Evolutionary conservation across 2,329 filamentous ascomycete genomes (phyloP), one percentile per base, ranked within the genome.

Genomic region (Xylariaceae sp.): DNA sequence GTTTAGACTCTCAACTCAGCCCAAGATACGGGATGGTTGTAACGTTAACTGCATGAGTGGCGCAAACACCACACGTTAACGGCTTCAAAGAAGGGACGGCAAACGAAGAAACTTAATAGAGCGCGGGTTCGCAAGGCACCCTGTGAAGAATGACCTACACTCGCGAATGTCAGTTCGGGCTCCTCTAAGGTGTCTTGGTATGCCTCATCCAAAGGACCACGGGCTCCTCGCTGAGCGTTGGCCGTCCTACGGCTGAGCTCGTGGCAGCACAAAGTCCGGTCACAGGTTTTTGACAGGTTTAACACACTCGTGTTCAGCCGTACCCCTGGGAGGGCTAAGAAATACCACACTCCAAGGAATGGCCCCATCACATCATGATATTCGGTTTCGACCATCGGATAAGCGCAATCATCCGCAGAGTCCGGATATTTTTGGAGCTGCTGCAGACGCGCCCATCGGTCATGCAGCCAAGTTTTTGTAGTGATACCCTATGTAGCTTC

Each of bases 21-120:
- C 19, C 24, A 16, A 44, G 37, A 45, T n/a, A 37, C 23, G 36
- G 17, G 36, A 28, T 49, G 12, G 23, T 17, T 53, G 57, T 53
- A 56, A 60, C 53, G 47, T 56, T 60, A 28, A 19, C 23, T 53
- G 44, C 48, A 46, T 40, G 48, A 43, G 19, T 16, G 21, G 24
- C 51, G 11, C 31, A 47, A 14, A 16, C 26, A 40, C 28, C n/a
- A 36, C 23, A 44, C 14, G 24, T 28, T 8, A 31, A 45, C 29
- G 17, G 3, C 19, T 31, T 44, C 19, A 50, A 29, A 41, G 28
- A 41, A 17, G 23, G 34, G 12, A 24, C 11, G 33, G 24, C 16
- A 36, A 34, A n/a, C 23, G 17, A 28, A 39, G 23, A 28, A 16
- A 33, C 49, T 37, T 24, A 11, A 11, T 1, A 8, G 11, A 40